Evolutionary conservation across 2,329 filamentous ascomycete species (phyloP).

Genomic region (Saccharata proteae): DNA sequence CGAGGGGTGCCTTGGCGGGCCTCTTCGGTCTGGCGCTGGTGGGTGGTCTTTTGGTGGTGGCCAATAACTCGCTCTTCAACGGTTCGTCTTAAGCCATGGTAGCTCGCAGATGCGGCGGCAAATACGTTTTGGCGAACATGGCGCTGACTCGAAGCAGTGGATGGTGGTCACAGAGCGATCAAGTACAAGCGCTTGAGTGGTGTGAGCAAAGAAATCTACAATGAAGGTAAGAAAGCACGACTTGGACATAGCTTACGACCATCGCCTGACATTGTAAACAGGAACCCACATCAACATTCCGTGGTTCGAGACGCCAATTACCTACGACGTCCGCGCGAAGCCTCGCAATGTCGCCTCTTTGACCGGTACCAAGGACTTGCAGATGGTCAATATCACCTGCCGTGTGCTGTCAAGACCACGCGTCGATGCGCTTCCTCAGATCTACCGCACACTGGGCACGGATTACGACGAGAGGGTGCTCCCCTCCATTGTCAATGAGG

Average conservation of each 20-base stretch:
- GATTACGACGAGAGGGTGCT: constrained; percentile 98
- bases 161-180: constrained; percentile 97
- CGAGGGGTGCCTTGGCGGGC: constrained; percentile 42
- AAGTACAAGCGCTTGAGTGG: constrained; percentile 90
- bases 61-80: constrained; percentile 58
- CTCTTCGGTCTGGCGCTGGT: constrained; percentile 42
- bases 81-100: constrained; percentile 30
- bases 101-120: too few species aligned
- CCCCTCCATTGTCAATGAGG: constrained; percentile 97
- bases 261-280: constrained; percentile 21
- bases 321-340: constrained; percentile 96
- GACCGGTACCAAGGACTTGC: constrained; percentile 96
- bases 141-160: constrained; percentile 43
- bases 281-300: constrained; percentile 89
- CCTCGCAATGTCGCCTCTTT: constrained; percentile 93
- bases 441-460: constrained; percentile 87
- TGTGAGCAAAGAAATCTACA: constrained; percentile 93
- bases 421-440: constrained; percentile 81
- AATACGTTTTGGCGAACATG: constrained; percentile 11
- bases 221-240: constrained; percentile 53
- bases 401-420: constrained; percentile 91
- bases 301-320: constrained; percentile 94
- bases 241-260: not conserved
- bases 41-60: constrained; percentile 40
- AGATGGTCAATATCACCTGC: constrained; percentile 99